A percentile compares a stretch with the other conserved stretches of the same genome.
These are phyloP conservation scores for Lachancea lanzarotensis DNA, from an alignment of 805 yeast species.

Conservation along the genomic window DNA sequence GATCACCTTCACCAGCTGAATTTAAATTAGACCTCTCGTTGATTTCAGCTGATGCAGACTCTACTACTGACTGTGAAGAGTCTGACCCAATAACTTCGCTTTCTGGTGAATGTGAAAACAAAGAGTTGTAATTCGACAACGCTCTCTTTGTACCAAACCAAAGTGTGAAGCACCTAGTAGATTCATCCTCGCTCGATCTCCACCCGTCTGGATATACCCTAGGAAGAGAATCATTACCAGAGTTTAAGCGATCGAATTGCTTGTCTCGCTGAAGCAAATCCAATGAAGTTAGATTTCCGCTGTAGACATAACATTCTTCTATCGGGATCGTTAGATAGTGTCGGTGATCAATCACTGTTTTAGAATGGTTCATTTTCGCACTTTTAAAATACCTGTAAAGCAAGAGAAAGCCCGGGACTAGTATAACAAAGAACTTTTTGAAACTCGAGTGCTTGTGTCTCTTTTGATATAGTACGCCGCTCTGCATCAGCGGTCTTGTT, in stretches of 20 bases:
- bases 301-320: slow-evolving; percentile 63
- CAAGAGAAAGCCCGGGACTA: slow-evolving; percentile 64
- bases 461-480: slow-evolving; percentile 67
- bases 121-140: slow-evolving; percentile 24
- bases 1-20: slow-evolving; percentile 1
- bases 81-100: background rate
- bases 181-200: slow-evolving; percentile 72
- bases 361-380: slow-evolving; percentile 39
- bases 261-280: slow-evolving; percentile 47
- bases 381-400: slow-evolving; percentile 49
- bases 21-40: background rate
- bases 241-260: slow-evolving; percentile 41
- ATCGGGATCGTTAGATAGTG: slow-evolving; percentile 57
- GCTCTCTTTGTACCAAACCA: slow-evolving; percentile 71
- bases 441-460: slow-evolving; percentile 64
- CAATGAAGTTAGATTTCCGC: slow-evolving; percentile 54
- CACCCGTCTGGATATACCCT: slow-evolving; percentile 77
- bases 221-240: slow-evolving; percentile 58
- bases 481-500: slow-evolving; percentile 51
- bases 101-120: background rate
- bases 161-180: slow-evolving; percentile 68
- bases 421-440: slow-evolving; percentile 49
- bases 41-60: background rate
- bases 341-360: slow-evolving; percentile 44
- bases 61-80: background rate